Percentiles rank a stretch among this genome's conserved stretches.
phyloP scores from a whole-genome alignment of 73 alveolate genomes.

The Halteria grandinella region DNA sequence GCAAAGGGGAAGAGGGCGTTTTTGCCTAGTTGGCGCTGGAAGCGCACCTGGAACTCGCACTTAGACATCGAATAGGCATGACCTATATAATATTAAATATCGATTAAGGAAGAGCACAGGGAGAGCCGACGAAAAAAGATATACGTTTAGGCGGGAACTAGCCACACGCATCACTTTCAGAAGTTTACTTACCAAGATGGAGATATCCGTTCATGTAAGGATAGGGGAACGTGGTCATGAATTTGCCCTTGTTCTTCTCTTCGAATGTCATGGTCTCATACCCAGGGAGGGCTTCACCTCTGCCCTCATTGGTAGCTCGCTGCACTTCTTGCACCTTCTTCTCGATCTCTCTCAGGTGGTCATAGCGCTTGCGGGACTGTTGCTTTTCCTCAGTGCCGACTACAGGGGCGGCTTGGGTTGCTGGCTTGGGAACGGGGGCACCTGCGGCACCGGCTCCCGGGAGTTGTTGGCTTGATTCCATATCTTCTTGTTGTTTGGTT shows the following conservation, averaged over 20 bases:
- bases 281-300: slow-evolving; percentile 84
- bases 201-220: slow-evolving; percentile 99
- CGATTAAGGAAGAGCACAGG: too few species aligned
- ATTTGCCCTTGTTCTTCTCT: slow-evolving; percentile 81
- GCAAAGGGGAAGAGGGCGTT: slow-evolving; percentile 97
- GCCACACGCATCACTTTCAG: too few species aligned
- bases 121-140: not conserved
- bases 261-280: slow-evolving; percentile 63
- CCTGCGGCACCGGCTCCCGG: slow-evolving; percentile 63
- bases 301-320: slow-evolving; percentile 75
- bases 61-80: slow-evolving; percentile 97
- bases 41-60: slow-evolving; percentile 97
- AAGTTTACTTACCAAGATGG: slow-evolving; percentile 78
- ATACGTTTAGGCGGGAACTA: not conserved
- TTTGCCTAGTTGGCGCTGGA: slow-evolving; percentile 91
- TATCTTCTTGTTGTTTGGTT: not conserved
- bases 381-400: slow-evolving; percentile 73
- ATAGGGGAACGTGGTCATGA: slow-evolving; percentile 97
- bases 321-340: slow-evolving; percentile 76
- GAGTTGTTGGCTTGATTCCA: slow-evolving; percentile 49
- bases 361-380: slow-evolving; percentile 85
- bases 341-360: slow-evolving; percentile 87
- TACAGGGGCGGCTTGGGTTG: too few species aligned
- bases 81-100: slow-evolving; percentile 64
- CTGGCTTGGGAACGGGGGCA: too few species aligned